Percentiles rank a stretch among this genome's conserved stretches.
Conservation (phyloP, 495 filamentous ascomycete genomes). For the Hypomontagnella monticulosa region DNA sequence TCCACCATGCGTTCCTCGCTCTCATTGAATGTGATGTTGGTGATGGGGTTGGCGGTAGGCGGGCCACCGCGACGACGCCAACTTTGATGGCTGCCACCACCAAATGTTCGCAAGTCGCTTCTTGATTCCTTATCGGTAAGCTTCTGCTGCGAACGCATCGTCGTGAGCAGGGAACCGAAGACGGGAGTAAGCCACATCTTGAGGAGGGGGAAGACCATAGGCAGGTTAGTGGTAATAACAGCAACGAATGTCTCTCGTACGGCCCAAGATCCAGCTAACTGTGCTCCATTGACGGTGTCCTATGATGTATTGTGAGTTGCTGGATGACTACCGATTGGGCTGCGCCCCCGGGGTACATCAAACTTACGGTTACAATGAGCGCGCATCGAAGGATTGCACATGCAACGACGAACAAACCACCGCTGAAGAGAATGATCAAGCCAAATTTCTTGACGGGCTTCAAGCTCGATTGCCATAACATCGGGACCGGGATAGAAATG, state of each 20-base stretch:
- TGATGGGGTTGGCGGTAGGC: constrained; percentile 56
- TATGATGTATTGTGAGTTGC: constrained; percentile 28
- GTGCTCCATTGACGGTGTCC: constrained; percentile 59
- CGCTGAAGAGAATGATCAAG: constrained; percentile 57
- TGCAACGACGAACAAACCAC: constrained; percentile 60
- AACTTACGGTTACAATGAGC: constrained; percentile 56
- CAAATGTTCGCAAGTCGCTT: constrained; percentile 43
- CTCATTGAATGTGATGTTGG: constrained; percentile 59
- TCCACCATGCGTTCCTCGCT: constrained; percentile 62
- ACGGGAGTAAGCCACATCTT: constrained; percentile 54
- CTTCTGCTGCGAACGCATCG: constrained; percentile 45
- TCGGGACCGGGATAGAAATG: constrained; percentile 60
- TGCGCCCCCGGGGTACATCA: not conserved
- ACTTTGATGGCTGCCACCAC: constrained; percentile 47
- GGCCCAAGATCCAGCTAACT: constrained; percentile 60
- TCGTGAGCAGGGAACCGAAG: constrained; percentile 47
- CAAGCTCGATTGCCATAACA: constrained; percentile 60
- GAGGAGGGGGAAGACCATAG: constrained; percentile 63
- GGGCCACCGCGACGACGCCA: constrained; percentile 54
- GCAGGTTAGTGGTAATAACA: constrained; percentile 62
- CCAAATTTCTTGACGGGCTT: constrained; percentile 57
- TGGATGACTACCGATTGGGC: not conserved
- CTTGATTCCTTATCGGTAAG: constrained; percentile 41
- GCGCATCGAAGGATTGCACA: constrained; percentile 61
- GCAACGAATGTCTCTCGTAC: constrained; percentile 63